phyloP scores from a whole-genome alignment of 2,329 filamentous ascomycete genomes.

The Rachicladosporium sp. region DNA sequence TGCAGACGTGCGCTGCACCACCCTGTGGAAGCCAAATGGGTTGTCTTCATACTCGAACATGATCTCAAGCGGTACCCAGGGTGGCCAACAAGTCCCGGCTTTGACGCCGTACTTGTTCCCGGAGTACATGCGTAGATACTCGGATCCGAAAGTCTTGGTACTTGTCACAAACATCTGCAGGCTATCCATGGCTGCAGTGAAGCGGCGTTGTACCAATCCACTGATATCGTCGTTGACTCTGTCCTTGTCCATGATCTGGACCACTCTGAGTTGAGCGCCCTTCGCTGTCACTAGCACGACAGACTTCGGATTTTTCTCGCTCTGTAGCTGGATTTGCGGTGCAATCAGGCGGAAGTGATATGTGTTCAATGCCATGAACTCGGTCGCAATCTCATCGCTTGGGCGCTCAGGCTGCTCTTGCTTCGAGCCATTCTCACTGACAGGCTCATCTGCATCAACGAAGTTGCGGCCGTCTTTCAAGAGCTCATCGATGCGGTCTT shows the following conservation, averaged over 20 bases:
- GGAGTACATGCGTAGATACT: conserved; percentile 82
- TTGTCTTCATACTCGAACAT: conserved; percentile 94
- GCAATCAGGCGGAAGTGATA: conserved; percentile 93
- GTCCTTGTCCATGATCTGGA: conserved; percentile 96
- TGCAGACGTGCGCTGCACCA: conserved; percentile 93
- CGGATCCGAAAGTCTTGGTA: conserved; percentile 75
- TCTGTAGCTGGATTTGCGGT: conserved; percentile 94
- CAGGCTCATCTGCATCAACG: conserved; percentile 56
- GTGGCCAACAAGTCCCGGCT: conserved; percentile 79
- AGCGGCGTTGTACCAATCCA: conserved; percentile 86
- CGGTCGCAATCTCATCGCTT: conserved; percentile 65
- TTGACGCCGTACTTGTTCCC: conserved; percentile 85
- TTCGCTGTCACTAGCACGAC: conserved; percentile 96
- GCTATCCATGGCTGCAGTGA: conserved; percentile 91
- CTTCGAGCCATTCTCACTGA: conserved; percentile 16
- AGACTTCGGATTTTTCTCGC: conserved; percentile 93
- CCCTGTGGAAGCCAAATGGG: conserved; percentile 93
- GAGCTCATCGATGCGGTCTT: conserved; percentile 80
- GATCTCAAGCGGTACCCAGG: conserved; percentile 95
- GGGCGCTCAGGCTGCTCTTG: conserved; percentile 27
- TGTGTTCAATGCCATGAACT: conserved; percentile 82
- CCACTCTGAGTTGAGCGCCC: conserved; percentile 93
- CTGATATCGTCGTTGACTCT: conserved; percentile 85
- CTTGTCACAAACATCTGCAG: conserved; percentile 97
- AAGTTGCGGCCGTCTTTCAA: conserved; percentile 74